Evolutionary conservation across 345 rosid species (phyloP).

Genomic region (Eutrema heterophyllum): DNA sequence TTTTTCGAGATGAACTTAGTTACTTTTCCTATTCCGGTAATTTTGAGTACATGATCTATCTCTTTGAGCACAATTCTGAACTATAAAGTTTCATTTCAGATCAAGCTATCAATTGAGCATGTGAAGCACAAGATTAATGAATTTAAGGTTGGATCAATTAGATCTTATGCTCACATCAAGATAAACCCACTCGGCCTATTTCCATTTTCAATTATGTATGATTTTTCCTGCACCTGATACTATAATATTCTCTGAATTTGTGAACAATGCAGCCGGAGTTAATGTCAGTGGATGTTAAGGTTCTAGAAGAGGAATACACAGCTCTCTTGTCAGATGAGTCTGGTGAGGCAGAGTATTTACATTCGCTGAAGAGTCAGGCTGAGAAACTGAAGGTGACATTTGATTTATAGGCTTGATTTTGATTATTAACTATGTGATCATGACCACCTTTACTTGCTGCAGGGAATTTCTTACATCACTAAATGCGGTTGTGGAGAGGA

Average conservation of each 20-base stretch:
- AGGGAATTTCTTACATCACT: conserved; percentile 54
- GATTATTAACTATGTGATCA: background rate
- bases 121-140: conserved; percentile 42
- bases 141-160: conserved; percentile 39
- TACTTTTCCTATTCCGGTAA: background rate
- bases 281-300: conserved; percentile 39
- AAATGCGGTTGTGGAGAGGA: conserved; percentile 57
- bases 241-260: background rate
- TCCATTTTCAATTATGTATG: background rate
- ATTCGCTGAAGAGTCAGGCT: conserved; percentile 46
- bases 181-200: background rate
- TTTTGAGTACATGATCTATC: background rate
- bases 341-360: conserved; percentile 50
- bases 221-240: background rate
- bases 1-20: background rate
- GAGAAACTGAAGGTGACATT: conserved; percentile 50
- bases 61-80: conserved; percentile 1
- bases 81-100: conserved; percentile 37
- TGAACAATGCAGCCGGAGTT: conserved; percentile 52
- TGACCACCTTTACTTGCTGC: conserved; percentile 23
- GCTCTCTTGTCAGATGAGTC: conserved; percentile 51
- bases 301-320: conserved; percentile 52
- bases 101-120: conserved; percentile 44
- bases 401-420: background rate
- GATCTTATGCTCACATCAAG: background rate